These are phyloP conservation scores for Ormosia semicastrata DNA, from an alignment of 306 rosid genomes.

Conservation along the genomic window DNA sequence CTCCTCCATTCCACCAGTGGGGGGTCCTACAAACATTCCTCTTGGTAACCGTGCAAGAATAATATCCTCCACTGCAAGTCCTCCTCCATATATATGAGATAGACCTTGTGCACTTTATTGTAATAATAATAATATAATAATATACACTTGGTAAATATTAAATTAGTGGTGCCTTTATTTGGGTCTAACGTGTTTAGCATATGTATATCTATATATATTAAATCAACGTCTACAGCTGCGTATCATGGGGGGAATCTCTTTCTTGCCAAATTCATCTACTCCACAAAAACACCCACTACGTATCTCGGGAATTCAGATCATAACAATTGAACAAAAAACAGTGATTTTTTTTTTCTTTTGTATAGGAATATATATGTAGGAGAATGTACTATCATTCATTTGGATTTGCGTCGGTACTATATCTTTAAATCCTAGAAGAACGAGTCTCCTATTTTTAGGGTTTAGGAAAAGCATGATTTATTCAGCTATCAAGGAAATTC, in stretches of 20 bases:
- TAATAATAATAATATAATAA: neutral
- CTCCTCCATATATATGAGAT: slow-evolving; percentile 18
- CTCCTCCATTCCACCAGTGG: slow-evolving; percentile 26
- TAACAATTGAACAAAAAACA: neutral
- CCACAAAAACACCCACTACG: slow-evolving; percentile 11
- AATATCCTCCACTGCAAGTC: slow-evolving; percentile 41
- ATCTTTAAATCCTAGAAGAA: slow-evolving; percentile 28
- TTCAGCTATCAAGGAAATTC: slow-evolving; percentile 22
- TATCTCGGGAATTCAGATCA: slow-evolving; percentile 5
- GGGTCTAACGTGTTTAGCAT: slow-evolving; percentile 28
- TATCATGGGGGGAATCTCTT: slow-evolving; percentile 23
- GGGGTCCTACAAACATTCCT: slow-evolving; percentile 80
- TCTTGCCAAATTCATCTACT: slow-evolving; percentile 32
- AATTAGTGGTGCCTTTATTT: neutral
- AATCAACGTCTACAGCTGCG: slow-evolving; percentile 8
- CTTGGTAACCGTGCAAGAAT: slow-evolving; percentile 53
- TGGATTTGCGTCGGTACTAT: slow-evolving; percentile 11
- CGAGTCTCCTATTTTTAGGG: slow-evolving; percentile 30
- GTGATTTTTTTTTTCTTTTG: neutral
- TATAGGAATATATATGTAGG: neutral
- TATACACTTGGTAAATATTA: neutral
- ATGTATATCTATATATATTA: neutral
- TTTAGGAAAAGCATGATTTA: slow-evolving; percentile 31
- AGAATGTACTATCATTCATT: slow-evolving; percentile 12
- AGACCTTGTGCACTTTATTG: slow-evolving; percentile 9